Conservation (phyloP, 2,329 filamentous ascomycete species). For the Penicillium vulpinum region DNA sequence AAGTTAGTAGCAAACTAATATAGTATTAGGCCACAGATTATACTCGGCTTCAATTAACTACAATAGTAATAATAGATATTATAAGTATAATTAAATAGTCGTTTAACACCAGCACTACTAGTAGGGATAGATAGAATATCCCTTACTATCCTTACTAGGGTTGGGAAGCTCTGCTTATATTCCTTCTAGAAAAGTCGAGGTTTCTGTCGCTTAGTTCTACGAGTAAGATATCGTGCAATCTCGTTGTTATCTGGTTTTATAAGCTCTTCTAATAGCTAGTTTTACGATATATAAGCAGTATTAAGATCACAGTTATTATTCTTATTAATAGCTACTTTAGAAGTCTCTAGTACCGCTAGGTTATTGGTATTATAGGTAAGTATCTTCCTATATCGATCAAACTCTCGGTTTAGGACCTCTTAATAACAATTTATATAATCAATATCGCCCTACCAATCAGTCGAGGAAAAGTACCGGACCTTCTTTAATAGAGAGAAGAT, state of each 20-base stretch:
- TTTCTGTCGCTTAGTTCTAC: no score
- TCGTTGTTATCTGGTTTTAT: no score
- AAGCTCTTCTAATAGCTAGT: no score
- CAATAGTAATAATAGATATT: neutral
- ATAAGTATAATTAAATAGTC: neutral
- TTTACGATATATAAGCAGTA: no score
- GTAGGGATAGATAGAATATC: neutral
- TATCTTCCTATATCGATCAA: constrained; percentile 1
- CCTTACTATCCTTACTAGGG: neutral
- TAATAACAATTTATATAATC: neutral
- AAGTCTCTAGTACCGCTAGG: no score
- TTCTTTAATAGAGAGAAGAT: neutral
- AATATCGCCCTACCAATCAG: neutral
- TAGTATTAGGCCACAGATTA: neutral
- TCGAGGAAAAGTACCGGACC: neutral
- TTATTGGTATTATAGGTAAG: constrained; percentile 2
- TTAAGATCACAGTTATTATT: no score
- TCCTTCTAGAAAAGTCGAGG: no score
- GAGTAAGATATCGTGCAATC: no score
- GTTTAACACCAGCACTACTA: neutral
- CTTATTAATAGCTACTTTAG: no score
- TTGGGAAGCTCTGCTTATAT: neutral
- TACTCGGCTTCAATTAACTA: neutral
- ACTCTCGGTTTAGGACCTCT: neutral
- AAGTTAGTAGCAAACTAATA: neutral